phyloP scores from a whole-genome alignment of 1,139 yeast genomes.

The Magnusiomyces tetraspermus region DNA sequence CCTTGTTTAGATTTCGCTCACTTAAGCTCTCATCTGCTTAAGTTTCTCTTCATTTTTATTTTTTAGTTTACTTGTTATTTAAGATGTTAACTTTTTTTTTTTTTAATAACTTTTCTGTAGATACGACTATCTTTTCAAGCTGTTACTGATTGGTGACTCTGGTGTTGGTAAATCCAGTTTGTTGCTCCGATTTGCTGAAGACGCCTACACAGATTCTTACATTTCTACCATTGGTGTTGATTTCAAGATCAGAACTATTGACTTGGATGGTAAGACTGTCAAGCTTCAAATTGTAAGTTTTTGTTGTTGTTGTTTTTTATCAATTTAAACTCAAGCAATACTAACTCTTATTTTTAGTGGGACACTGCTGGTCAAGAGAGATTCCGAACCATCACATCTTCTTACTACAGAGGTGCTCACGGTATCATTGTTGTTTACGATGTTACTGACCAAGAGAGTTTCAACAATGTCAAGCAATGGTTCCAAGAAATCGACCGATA shows the following conservation, averaged over 20 bases:
- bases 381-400: constrained; percentile 93
- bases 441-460: constrained; percentile 95
- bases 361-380: constrained; percentile 99
- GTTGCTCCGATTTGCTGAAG: constrained; percentile 90
- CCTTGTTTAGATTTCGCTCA: not conserved
- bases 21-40: not conserved
- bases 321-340: not conserved
- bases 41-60: too few relatives aligned
- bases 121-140: constrained; percentile 94
- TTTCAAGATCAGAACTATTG: constrained; percentile 94
- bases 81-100: too few relatives aligned
- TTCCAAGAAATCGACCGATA: constrained; percentile 96
- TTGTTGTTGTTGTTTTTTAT: not conserved
- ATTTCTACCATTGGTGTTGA: constrained; percentile 97
- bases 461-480: constrained; percentile 97
- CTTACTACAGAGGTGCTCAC: constrained; percentile 97
- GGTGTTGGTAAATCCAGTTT: constrained; percentile 98
- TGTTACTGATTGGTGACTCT: constrained; percentile 91
- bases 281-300: constrained; percentile 64
- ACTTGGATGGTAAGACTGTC: constrained; percentile 92
- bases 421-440: constrained; percentile 97
- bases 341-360: constrained; percentile 40
- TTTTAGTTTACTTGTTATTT: not conserved
- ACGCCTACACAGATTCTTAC: constrained; percentile 93
- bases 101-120: constrained; percentile 17